phyloP scores from a whole-genome alignment of 805 yeast genomes.

The Wickerhamia fluorescens region DNA sequence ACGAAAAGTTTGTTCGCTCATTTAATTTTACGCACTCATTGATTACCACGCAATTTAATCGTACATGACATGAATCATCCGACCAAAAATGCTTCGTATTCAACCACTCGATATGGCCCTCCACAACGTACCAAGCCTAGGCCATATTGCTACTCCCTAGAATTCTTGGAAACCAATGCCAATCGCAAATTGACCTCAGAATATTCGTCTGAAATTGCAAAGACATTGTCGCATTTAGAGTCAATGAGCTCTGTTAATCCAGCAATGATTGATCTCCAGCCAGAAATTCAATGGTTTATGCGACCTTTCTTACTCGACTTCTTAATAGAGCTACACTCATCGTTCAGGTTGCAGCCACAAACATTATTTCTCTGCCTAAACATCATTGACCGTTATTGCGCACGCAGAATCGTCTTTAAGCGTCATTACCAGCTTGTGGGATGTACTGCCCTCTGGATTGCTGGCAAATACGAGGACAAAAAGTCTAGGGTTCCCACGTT shows the following conservation, averaged over 20 bases:
- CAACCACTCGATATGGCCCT: constrained; percentile 12
- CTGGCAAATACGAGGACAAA: constrained; percentile 51
- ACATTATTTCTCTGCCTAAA: constrained; percentile 38
- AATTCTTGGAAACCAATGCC: constrained; percentile 39
- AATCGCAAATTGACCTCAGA: constrained; percentile 38
- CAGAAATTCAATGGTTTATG: constrained; percentile 44
- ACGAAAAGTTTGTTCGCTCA: no score
- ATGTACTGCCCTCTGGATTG: constrained; percentile 42
- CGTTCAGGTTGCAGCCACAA: constrained; percentile 34
- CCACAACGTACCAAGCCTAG: constrained; percentile 24
- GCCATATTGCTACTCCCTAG: constrained; percentile 38
- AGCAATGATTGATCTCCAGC: constrained; percentile 44
- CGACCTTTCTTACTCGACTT: constrained; percentile 39
- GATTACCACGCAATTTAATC: no score
- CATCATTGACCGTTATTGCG: constrained; percentile 40
- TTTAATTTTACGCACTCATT: no score
- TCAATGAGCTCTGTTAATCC: constrained; percentile 35
- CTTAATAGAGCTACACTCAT: constrained; percentile 36
- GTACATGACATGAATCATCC: no score
- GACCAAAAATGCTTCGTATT: constrained; percentile 1
- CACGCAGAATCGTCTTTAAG: constrained; percentile 40
- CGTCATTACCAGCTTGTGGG: constrained; percentile 42
- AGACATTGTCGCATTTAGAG: constrained; percentile 36
- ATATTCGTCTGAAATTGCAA: constrained; percentile 32
- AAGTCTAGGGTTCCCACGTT: constrained; percentile 52